These are phyloP conservation scores for Populus hybrid DNA, from an alignment of 441 rosid species.

Conservation along the genomic window DNA sequence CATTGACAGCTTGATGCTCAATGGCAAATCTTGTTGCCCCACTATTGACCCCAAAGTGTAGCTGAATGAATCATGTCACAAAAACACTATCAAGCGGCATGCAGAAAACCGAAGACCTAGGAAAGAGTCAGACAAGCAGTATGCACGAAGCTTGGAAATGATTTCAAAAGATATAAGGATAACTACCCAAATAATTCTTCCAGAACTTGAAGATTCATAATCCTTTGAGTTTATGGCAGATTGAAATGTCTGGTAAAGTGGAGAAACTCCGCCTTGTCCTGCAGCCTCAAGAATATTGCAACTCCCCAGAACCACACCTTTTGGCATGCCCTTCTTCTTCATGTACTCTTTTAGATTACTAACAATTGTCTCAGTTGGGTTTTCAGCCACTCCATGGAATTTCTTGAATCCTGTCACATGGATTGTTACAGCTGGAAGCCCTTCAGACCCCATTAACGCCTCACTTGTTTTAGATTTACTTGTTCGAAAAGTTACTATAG, in stretches of 20 bases:
- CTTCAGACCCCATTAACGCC: slow-evolving; percentile 85
- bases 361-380: slow-evolving; percentile 84
- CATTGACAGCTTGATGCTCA: slow-evolving; percentile 92
- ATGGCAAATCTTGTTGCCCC: slow-evolving; percentile 86
- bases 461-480: slow-evolving; percentile 7
- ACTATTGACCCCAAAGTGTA: slow-evolving; percentile 94
- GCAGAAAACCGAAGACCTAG: background rate
- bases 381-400: slow-evolving; percentile 96
- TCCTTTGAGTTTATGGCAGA: slow-evolving; percentile 45
- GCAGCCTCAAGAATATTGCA: slow-evolving; percentile 87
- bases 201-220: slow-evolving; percentile 44
- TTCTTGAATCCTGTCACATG: slow-evolving; percentile 91
- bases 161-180: background rate
- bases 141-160: background rate
- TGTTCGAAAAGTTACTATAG: slow-evolving; percentile 12
- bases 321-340: slow-evolving; percentile 63
- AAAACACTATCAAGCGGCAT: background rate
- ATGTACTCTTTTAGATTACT: slow-evolving; percentile 61
- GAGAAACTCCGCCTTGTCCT: slow-evolving; percentile 67
- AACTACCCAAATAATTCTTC: slow-evolving; percentile 75
- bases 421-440: slow-evolving; percentile 66
- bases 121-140: background rate
- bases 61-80: slow-evolving; percentile 35
- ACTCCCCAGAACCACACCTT: slow-evolving; percentile 65
- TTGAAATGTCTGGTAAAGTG: slow-evolving; percentile 63